A percentile compares a stretch with the other conserved stretches of the same genome.
Evolutionary conservation across 371 early-diverging fungal species (phyloP).

Genomic region (Mucor saturninus): DNA sequence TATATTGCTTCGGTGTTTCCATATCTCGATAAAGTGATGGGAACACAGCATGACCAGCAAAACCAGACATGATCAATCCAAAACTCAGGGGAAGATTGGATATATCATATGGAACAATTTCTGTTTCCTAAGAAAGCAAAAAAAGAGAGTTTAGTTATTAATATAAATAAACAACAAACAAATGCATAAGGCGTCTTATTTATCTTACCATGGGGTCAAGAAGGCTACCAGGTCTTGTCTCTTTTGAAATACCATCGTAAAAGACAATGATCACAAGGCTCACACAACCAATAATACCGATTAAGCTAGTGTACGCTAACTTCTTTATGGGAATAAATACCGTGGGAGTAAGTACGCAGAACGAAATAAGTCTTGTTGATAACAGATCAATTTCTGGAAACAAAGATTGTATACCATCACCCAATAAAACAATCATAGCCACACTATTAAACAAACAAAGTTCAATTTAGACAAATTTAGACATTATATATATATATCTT

Average conservation of each 20-base stretch:
- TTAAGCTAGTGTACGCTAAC: conserved; percentile 48
- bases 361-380: conserved; percentile 22
- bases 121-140: conserved; percentile 36
- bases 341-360: conserved; percentile 27
- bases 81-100: conserved; percentile 41
- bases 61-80: conserved; percentile 51
- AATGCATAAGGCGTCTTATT: not conserved
- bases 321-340: conserved; percentile 44
- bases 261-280: conserved; percentile 46
- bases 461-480: conserved; percentile 3
- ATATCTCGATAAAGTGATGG: conserved; percentile 74
- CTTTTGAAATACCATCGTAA: conserved; percentile 52
- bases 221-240: conserved; percentile 59
- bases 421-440: conserved; percentile 41
- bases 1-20: conserved; percentile 56
- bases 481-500: not conserved
- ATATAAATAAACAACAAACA: conserved; percentile 9
- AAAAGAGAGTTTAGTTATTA: not conserved
- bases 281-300: conserved; percentile 53
- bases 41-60: conserved; percentile 66
- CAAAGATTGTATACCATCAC: conserved; percentile 42
- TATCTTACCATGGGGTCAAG: conserved; percentile 52
- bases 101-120: conserved; percentile 35
- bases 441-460: conserved; percentile 22
- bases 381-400: conserved; percentile 24